Conservation (phyloP, 495 filamentous ascomycete genomes). For the Aspergillus homomorphus region DNA sequence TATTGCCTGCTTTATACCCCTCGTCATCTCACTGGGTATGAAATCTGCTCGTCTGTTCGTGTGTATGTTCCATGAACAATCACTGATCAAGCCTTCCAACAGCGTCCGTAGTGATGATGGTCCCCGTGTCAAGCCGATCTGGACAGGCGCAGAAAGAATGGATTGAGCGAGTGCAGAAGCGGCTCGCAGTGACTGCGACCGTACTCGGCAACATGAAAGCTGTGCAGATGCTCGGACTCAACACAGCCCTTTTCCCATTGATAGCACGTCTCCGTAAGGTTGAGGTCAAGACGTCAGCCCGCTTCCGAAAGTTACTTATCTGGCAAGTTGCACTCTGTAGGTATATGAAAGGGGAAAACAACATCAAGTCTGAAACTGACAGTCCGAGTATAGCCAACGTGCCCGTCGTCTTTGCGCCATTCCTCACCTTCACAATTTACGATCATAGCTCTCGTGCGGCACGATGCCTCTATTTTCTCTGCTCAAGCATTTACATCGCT, state of each 20-base stretch:
- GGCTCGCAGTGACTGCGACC: constrained; percentile 30
- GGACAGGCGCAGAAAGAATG: constrained; percentile 19
- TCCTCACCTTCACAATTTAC: constrained; percentile 41
- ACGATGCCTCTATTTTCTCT: constrained; percentile 39
- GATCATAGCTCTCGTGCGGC: constrained; percentile 40
- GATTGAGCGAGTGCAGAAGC: constrained; percentile 34
- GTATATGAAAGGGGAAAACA: neutral
- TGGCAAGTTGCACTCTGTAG: neutral
- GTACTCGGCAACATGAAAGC: constrained; percentile 42
- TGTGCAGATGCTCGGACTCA: constrained; percentile 43
- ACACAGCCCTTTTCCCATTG: constrained; percentile 13
- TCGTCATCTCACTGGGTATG: neutral
- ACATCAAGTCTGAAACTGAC: too few species aligned
- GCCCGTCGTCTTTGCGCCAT: constrained; percentile 22
- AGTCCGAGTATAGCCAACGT: neutral
- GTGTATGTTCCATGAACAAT: neutral
- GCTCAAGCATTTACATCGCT: constrained; percentile 36
- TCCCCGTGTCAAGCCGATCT: neutral
- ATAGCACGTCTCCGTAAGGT: constrained; percentile 1
- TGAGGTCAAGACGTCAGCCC: neutral
- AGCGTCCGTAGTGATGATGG: neutral
- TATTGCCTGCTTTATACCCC: neutral
- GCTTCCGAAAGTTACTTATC: neutral
- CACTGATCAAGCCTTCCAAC: too few species aligned
- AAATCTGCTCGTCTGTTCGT: neutral